Evolutionary conservation across 805 yeast species (phyloP), one percentile per base, ranked within the genome.

Genomic region (Wilhelminamyces savonicus): DNA sequence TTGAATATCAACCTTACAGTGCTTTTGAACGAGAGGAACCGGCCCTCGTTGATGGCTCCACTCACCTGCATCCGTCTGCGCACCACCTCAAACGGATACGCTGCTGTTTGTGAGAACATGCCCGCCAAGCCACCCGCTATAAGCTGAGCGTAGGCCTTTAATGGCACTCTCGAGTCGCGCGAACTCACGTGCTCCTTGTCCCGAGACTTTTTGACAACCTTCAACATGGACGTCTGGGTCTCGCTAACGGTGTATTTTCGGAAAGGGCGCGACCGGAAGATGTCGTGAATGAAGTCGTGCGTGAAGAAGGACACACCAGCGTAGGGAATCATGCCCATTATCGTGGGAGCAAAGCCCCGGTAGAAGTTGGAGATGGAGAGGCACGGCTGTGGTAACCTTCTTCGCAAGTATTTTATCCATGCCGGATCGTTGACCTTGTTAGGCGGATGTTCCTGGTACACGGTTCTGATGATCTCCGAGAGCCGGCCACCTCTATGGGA

Each of bases 241-340:
- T 34, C 13, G 8, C 39, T 34, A 21, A 64, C 78, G 0, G 86
- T 71, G 41, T 75, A 73, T 10, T 62, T 57, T 2, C 78, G 64
- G 5, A 88, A 53, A 9, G 48, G 31, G 9, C 67, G 64, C n/a
- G 81, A 66, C 38, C 95, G 66, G 49, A 92, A 75, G 2, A 88
- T 46, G 57, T 92, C 98, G 56, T 90, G 97, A 34, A 88, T 66
- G 33, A 78, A 53, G 59, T 92, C 98, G 56, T 92, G 97, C 4
- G 95, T 83, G 59, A 87, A 83, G 49, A 92, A 92, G 3, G 96
- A 84, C 3, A 90, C 97, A 8, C 98, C 98, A 1, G 98, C 98
- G 52, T 92, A 92, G 1, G 98, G 98, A 14, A 92, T 69, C 94
- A 92, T 88, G 8, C 98, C 98, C 23, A 88, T 46, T 26, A 92